phyloP scores from a whole-genome alignment of 2,329 filamentous ascomycete species.

The Epicoccum nigrum region DNA sequence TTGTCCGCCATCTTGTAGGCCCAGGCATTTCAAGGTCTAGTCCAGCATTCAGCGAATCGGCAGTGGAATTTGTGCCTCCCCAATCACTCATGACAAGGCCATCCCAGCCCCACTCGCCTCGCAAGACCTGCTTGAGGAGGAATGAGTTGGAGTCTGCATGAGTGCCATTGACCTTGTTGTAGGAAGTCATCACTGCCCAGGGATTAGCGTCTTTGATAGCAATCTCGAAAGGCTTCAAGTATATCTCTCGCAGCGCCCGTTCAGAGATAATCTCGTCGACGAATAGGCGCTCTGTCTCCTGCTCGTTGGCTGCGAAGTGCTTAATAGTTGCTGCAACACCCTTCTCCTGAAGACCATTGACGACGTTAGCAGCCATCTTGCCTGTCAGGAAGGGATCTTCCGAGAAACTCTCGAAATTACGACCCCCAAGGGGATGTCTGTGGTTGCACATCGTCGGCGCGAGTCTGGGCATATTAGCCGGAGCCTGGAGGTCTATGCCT shows the following conservation, averaged over 20 bases:
- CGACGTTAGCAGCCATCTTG: conserved; percentile 66
- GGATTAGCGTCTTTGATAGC: conserved; percentile 73
- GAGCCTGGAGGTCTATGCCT: neutral
- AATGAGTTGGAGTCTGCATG: conserved; percentile 70
- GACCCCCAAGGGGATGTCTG: conserved; percentile 76
- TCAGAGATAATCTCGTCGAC: conserved; percentile 56
- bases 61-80: conserved; percentile 51
- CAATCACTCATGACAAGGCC: conserved; percentile 72
- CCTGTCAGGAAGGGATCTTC: conserved; percentile 73
- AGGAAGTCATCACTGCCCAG: conserved; percentile 74
- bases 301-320: conserved; percentile 72
- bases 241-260: conserved; percentile 65
- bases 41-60: conserved; percentile 44
- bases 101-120: conserved; percentile 74
- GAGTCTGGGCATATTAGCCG: conserved; percentile 48
- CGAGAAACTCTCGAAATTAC: conserved; percentile 77
- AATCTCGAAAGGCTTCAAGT: conserved; percentile 68
- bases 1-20: conserved; percentile 70
- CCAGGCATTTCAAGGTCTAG: conserved; percentile 49
- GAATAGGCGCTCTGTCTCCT: conserved; percentile 72
- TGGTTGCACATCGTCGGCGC: conserved; percentile 83
- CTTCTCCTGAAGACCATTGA: conserved; percentile 66
- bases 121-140: conserved; percentile 71
- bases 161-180: conserved; percentile 75
- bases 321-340: conserved; percentile 75